phyloP scores from a whole-genome alignment of 2,329 filamentous ascomycete species.

The Nannizziopsis barbatae region DNA sequence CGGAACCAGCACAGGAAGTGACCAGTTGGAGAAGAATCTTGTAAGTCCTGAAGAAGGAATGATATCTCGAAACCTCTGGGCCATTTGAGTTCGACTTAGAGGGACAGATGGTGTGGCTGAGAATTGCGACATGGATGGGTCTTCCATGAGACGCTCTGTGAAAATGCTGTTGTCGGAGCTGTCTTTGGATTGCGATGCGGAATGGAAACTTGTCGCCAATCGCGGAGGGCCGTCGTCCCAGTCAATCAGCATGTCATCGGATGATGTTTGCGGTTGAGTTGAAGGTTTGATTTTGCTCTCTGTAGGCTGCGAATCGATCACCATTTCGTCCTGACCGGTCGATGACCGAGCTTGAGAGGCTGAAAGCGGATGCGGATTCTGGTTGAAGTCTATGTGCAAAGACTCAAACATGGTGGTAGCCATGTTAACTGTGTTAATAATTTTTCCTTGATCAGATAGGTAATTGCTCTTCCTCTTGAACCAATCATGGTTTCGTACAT shows the following conservation, averaged over 20 bases:
- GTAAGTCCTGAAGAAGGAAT: constrained; percentile 78
- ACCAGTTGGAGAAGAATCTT: constrained; percentile 79
- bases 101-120: constrained; percentile 66
- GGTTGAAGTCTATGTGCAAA: constrained; percentile 75
- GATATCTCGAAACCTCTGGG: constrained; percentile 80
- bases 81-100: constrained; percentile 75
- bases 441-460: constrained; percentile 59
- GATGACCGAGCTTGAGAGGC: constrained; percentile 25
- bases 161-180: constrained; percentile 32
- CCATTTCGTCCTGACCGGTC: constrained; percentile 49
- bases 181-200: constrained; percentile 39
- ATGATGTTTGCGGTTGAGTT: constrained; percentile 75
- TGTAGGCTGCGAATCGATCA: constrained; percentile 46
- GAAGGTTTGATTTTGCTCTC: constrained; percentile 46
- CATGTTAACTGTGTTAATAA: constrained; percentile 67
- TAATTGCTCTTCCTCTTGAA: constrained; percentile 74
- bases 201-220: constrained; percentile 38
- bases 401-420: constrained; percentile 94
- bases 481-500: constrained; percentile 88
- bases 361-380: constrained; percentile 50
- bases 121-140: constrained; percentile 78
- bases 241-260: constrained; percentile 66
- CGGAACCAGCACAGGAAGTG: constrained; percentile 62
- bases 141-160: constrained; percentile 61
- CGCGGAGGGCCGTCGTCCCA: constrained; percentile 71